Conservation (phyloP, 2,329 filamentous ascomycete species). For the Macrophomina pseudophaseolina region DNA sequence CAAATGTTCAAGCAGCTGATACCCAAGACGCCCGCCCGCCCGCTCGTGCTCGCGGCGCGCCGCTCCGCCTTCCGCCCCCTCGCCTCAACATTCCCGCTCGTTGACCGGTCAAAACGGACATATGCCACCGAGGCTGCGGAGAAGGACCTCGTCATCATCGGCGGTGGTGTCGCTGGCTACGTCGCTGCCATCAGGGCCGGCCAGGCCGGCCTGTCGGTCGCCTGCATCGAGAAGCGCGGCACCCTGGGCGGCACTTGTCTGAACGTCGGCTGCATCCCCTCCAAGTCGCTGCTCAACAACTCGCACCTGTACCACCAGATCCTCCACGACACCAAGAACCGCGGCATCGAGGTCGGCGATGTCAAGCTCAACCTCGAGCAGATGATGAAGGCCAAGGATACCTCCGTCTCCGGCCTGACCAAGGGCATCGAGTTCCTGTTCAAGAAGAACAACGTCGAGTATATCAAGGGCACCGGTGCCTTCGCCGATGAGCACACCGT, state of each 20-base stretch:
- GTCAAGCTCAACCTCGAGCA: constrained; percentile 93
- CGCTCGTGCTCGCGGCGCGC: constrained; percentile 37
- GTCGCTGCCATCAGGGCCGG: constrained; percentile 99
- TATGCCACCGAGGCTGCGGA: constrained; percentile 70
- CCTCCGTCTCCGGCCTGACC: constrained; percentile 83
- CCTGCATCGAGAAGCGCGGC: constrained; percentile 98
- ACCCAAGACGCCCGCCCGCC: constrained; percentile 56
- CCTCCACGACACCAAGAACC: constrained; percentile 94
- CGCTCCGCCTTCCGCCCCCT: constrained; percentile 45
- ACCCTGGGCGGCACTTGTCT: constrained; percentile 94
- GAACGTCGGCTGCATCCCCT: constrained; percentile 99
- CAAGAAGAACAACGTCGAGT: constrained; percentile 99
- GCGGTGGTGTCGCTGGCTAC: constrained; percentile 97
- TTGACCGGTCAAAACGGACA: constrained; percentile 59
- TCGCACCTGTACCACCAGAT: constrained; percentile 98
- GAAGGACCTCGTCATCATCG: constrained; percentile 96
- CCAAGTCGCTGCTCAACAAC: constrained; percentile 99
- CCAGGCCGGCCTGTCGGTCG: constrained; percentile 94
- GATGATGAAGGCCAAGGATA: constrained; percentile 99
- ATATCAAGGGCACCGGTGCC: constrained; percentile 89
- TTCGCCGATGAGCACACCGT: constrained; percentile 90
- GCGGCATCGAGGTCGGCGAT: constrained; percentile 96
- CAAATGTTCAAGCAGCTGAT: constrained; percentile 60
- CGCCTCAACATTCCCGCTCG: constrained; percentile 50
- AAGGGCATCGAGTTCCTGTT: constrained; percentile 98